These are phyloP conservation scores for Apiotrichum domesticum DNA, from an alignment of 1,284 basidiomycete genomes.

Conservation along the genomic window DNA sequence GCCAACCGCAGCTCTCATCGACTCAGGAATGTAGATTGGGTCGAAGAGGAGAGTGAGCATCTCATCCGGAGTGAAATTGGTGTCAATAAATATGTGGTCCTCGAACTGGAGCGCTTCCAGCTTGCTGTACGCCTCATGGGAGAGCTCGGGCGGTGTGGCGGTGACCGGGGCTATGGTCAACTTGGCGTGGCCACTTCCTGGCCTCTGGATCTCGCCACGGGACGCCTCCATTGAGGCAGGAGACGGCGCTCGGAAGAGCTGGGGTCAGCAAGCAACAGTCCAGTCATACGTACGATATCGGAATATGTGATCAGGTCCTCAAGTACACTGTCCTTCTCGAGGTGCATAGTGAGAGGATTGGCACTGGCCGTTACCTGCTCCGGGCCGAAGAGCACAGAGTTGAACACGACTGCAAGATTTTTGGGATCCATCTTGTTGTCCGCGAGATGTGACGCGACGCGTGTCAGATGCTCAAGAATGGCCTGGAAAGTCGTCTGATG, in stretches of 20 bases:
- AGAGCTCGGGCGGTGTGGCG: not conserved
- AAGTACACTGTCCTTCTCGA: slow-evolving; percentile 75
- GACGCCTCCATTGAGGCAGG: not conserved
- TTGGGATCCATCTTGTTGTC: slow-evolving; percentile 83
- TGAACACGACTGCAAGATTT: slow-evolving; percentile 81
- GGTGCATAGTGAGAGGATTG: slow-evolving; percentile 65
- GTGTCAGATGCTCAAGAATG: slow-evolving; percentile 79
- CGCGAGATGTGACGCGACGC: slow-evolving; percentile 62
- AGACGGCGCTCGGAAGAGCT: not conserved
- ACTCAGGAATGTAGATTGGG: slow-evolving; percentile 54
- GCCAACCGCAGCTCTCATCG: slow-evolving; percentile 19
- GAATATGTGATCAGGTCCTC: slow-evolving; percentile 76
- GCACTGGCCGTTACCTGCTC: slow-evolving; percentile 71
- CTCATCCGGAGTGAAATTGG: slow-evolving; percentile 58
- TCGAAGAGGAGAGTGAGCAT: slow-evolving; percentile 71
- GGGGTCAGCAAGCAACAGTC: not conserved
- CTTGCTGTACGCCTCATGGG: not conserved
- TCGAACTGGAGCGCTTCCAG: not conserved
- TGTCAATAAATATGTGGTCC: slow-evolving; percentile 40
- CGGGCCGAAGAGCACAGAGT: slow-evolving; percentile 76
- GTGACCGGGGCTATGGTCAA: not conserved
- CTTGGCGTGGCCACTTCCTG: not conserved
- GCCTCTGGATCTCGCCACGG: not conserved
- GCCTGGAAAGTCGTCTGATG: slow-evolving; percentile 84
- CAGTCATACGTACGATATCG: slow-evolving; percentile 23